Evolutionary conservation across 495 filamentous ascomycete species (phyloP).

Genomic region (Paragyromitra xinjiangensis): DNA sequence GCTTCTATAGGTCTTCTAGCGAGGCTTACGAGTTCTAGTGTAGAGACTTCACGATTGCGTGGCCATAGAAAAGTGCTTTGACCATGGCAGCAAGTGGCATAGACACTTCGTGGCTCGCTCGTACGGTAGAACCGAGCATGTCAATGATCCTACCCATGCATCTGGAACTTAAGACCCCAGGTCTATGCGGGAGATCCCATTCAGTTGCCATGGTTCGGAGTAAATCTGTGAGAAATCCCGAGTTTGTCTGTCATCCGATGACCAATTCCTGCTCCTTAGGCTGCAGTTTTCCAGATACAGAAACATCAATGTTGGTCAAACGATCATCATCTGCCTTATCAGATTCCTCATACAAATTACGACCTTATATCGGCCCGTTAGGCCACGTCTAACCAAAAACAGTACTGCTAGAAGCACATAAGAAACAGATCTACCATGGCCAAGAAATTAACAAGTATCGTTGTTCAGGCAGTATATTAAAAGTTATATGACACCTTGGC

Average conservation of each 20-base stretch:
- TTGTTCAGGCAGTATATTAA: not conserved
- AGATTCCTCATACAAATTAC: not conserved
- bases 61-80: not conserved
- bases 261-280: not conserved
- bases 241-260: not conserved
- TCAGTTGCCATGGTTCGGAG: not conserved
- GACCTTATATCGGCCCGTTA: not conserved
- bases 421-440: not conserved
- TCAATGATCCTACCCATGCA: not conserved
- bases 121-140: not conserved
- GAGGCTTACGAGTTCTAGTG: constrained; percentile 14
- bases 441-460: not conserved
- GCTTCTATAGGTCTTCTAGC: constrained; percentile 9
- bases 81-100: not conserved
- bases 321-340: not conserved
- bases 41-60: not conserved
- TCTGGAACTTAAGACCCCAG: not conserved
- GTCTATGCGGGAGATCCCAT: not conserved
- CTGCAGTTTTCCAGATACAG: not conserved
- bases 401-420: not conserved
- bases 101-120: not conserved
- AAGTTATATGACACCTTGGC: not conserved
- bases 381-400: constrained; percentile 3
- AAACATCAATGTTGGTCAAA: not conserved
- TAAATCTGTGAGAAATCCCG: not conserved